Conservation (phyloP, 805 yeast genomes). For the Teunomyces panamensis region DNA sequence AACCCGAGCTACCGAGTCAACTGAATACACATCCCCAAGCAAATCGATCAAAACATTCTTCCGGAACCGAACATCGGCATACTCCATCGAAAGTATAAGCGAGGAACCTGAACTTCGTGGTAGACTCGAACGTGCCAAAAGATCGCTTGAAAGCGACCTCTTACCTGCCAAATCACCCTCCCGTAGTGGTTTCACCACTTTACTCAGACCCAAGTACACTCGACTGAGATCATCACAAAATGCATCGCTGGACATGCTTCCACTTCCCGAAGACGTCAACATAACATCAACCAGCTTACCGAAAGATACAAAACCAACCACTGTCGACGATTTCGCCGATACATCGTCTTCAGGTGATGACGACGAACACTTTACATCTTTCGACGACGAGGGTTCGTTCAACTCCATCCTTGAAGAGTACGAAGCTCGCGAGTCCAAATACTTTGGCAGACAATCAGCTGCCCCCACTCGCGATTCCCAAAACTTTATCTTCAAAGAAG, state of each 20-base stretch:
- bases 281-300: neutral
- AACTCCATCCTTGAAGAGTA: constrained; percentile 32
- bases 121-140: neutral
- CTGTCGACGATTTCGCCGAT: constrained; percentile 39
- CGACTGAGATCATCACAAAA: constrained; percentile 16
- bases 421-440: constrained; percentile 9
- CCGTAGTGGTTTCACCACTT: constrained; percentile 7
- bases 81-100: constrained; percentile 22
- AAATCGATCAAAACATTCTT: constrained; percentile 24
- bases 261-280: constrained; percentile 1
- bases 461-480: constrained; percentile 6
- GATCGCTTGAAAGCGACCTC: constrained; percentile 8
- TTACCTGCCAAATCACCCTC: constrained; percentile 5
- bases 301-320: constrained; percentile 14
- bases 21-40: constrained; percentile 23
- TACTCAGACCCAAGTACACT: constrained; percentile 20
- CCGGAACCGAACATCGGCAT: constrained; percentile 19
- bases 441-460: constrained; percentile 10
- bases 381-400: constrained; percentile 24
- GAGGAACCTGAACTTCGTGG: constrained; percentile 18
- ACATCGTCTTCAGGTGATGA: constrained; percentile 19
- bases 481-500: constrained; percentile 26
- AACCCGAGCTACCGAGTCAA: constrained; percentile 1
- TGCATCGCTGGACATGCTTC: neutral
- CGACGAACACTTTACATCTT: constrained; percentile 13